A percentile compares a stretch with the other conserved stretches of the same genome.
These are phyloP conservation scores for Mortierella antarctica DNA, from an alignment of 192 early-diverging fungal species.

Conservation along the genomic window DNA sequence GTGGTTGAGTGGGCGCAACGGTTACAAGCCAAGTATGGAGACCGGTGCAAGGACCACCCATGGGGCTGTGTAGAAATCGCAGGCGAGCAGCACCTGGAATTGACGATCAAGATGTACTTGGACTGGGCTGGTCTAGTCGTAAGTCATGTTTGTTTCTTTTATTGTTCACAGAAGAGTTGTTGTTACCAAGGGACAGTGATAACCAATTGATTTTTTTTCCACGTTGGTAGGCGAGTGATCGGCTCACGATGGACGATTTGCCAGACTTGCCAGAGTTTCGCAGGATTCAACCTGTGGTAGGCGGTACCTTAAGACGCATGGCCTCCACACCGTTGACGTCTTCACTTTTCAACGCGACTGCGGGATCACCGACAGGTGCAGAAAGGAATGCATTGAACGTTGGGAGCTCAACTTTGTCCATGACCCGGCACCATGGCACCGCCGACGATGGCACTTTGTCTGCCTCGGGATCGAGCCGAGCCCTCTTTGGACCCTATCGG, in stretches of 20 bases:
- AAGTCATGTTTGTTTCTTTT: slow-evolving; percentile 6
- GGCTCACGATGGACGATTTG: slow-evolving; percentile 44
- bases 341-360: background rate
- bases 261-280: slow-evolving; percentile 49
- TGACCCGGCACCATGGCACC: background rate
- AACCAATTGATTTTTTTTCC: background rate
- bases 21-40: slow-evolving; percentile 32
- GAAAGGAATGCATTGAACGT: no score
- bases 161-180: background rate
- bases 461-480: background rate
- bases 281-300: background rate
- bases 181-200: background rate
- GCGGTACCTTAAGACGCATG: slow-evolving; percentile 36
- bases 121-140: slow-evolving; percentile 52
- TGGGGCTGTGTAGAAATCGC: slow-evolving; percentile 48
- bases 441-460: background rate
- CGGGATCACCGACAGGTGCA: no score
- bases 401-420: background rate
- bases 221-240: slow-evolving; percentile 30
- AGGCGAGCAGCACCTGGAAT: slow-evolving; percentile 28
- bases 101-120: slow-evolving; percentile 52
- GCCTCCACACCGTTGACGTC: slow-evolving; percentile 27
- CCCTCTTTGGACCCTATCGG: slow-evolving; percentile 29
- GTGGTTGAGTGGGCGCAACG: slow-evolving; percentile 40
- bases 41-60: slow-evolving; percentile 39